Conservation (phyloP, 2,329 filamentous ascomycete genomes). For the Ilyonectria robusta region DNA sequence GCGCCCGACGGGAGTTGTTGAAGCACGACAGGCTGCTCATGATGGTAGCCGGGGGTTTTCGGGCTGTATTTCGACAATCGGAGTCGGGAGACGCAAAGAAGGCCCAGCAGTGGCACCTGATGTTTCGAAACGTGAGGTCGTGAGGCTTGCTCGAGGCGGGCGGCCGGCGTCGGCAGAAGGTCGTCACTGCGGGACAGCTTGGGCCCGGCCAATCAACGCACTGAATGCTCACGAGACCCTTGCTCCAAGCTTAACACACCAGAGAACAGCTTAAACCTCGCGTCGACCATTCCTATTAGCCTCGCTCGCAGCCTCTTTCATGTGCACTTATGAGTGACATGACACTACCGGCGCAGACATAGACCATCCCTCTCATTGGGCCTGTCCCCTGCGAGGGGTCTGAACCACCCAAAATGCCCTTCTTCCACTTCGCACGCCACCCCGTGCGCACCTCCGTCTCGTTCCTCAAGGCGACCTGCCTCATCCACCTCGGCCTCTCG, state of each 20-base stretch:
- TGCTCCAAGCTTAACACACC: constrained; percentile 24
- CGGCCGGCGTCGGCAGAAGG: constrained; percentile 45
- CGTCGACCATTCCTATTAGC: constrained; percentile 3
- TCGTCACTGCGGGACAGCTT: constrained; percentile 39
- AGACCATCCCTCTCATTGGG: neutral
- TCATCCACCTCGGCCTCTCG: constrained; percentile 62
- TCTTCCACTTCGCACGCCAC: constrained; percentile 55
- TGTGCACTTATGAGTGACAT: constrained; percentile 17
- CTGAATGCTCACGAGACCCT: constrained; percentile 24
- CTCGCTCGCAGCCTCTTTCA: constrained; percentile 1
- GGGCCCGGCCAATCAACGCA: constrained; percentile 35
- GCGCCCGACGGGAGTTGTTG: constrained; percentile 61
- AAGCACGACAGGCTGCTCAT: constrained; percentile 59
- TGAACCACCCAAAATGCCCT: constrained; percentile 39
- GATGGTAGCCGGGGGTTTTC: constrained; percentile 25
- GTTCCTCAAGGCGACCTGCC: constrained; percentile 56
- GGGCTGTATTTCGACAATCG: constrained; percentile 1
- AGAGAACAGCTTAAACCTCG: constrained; percentile 21
- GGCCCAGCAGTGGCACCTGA: constrained; percentile 30
- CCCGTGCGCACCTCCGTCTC: constrained; percentile 55
- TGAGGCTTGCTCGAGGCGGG: constrained; percentile 27
- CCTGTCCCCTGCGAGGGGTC: constrained; percentile 16
- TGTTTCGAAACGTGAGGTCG: constrained; percentile 28
- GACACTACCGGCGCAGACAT: constrained; percentile 4
- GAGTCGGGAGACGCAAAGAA: constrained; percentile 7